A percentile compares a stretch with the other conserved stretches of the same genome.
Evolutionary conservation across 1,139 yeast species (phyloP).

Genomic region (Yamadazyma conglobata): DNA sequence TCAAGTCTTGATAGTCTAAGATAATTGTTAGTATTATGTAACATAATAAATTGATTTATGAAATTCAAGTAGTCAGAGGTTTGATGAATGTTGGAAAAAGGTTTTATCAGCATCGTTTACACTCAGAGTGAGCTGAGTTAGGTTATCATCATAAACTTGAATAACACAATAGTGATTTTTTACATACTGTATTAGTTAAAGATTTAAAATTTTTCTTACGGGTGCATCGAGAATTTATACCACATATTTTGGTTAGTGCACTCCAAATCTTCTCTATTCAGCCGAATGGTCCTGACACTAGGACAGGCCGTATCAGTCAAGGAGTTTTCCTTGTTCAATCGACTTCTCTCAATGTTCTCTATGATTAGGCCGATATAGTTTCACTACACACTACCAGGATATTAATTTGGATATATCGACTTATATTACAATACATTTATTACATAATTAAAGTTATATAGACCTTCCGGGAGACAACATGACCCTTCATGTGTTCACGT

Average conservation of each 20-base stretch:
- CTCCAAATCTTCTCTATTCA: too few species aligned
- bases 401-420: too few species aligned
- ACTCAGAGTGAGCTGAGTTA: constrained; percentile 57
- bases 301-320: too few species aligned
- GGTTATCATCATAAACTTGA: constrained; percentile 41
- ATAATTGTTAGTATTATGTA: constrained; percentile 4
- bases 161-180: neutral
- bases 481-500: too few species aligned
- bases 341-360: too few species aligned
- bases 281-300: too few species aligned
- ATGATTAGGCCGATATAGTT: too few species aligned
- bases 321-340: too few species aligned
- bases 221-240: neutral
- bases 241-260: too few species aligned
- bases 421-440: constrained; percentile 3
- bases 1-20: constrained; percentile 4
- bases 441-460: constrained; percentile 3
- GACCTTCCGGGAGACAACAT: too few species aligned
- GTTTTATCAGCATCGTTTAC: constrained; percentile 47
- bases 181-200: neutral
- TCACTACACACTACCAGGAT: too few species aligned
- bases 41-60: too few species aligned
- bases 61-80: constrained; percentile 16
- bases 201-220: neutral
- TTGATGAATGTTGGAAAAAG: constrained; percentile 49